These are phyloP conservation scores for Atkinsonella texensis DNA, from an alignment of 2,329 filamentous ascomycete species.

Conservation along the genomic window DNA sequence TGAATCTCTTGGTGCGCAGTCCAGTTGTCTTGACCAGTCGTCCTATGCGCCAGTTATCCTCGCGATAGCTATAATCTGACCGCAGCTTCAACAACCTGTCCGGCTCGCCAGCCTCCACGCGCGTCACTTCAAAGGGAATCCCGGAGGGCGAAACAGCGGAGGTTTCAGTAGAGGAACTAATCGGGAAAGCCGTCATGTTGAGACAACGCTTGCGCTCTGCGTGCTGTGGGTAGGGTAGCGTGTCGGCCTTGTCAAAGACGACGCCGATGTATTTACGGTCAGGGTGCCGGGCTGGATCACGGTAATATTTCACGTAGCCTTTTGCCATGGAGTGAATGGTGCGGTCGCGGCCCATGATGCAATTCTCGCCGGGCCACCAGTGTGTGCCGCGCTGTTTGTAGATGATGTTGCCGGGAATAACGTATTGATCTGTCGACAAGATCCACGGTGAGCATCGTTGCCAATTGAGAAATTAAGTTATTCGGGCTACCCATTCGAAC, in stretches of 20 bases:
- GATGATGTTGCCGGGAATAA: slow-evolving; percentile 93
- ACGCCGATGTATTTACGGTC: slow-evolving; percentile 92
- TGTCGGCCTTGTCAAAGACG: slow-evolving; percentile 70
- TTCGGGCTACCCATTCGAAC: not conserved
- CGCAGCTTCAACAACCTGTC: slow-evolving; percentile 38
- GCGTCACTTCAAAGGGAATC: slow-evolving; percentile 35
- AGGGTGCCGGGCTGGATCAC: slow-evolving; percentile 70
- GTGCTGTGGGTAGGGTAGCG: slow-evolving; percentile 64
- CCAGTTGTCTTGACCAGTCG: slow-evolving; percentile 40
- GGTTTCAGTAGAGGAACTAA: slow-evolving; percentile 24
- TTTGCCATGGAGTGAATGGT: slow-evolving; percentile 78
- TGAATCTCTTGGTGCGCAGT: slow-evolving; percentile 35
- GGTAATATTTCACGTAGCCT: slow-evolving; percentile 96
- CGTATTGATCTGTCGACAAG: slow-evolving; percentile 59
- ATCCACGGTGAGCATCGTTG: not conserved
- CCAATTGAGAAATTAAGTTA: not conserved
- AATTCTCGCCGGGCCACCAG: slow-evolving; percentile 94
- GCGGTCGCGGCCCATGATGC: slow-evolving; percentile 88
- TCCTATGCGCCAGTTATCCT: slow-evolving; percentile 49
- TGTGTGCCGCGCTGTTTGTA: slow-evolving; percentile 91
- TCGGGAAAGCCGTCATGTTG: slow-evolving; percentile 51
- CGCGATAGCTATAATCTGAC: slow-evolving; percentile 45
- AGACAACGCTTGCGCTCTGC: slow-evolving; percentile 64
- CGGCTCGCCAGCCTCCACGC: slow-evolving; percentile 27
- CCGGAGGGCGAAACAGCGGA: slow-evolving; percentile 36